phyloP scores from a whole-genome alignment of 2,329 filamentous ascomycete genomes.

The Ascochyta pisi region DNA sequence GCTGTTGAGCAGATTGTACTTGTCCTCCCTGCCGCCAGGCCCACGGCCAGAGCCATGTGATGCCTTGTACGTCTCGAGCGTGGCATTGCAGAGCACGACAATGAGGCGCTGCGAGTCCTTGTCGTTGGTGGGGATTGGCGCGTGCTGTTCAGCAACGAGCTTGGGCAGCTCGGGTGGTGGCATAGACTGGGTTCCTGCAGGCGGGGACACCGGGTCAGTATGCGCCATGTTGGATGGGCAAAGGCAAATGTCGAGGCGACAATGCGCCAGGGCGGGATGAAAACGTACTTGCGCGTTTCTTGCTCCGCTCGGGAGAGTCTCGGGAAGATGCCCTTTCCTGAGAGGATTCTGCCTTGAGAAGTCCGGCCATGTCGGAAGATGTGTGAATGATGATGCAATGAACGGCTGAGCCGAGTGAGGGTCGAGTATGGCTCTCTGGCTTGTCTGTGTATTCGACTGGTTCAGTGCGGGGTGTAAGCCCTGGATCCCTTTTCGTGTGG shows the following conservation, averaged over 20 bases:
- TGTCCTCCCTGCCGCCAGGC: constrained; percentile 79
- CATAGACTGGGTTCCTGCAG: constrained; percentile 78
- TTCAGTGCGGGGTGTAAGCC: constrained; percentile 1
- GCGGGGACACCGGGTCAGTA: constrained; percentile 31
- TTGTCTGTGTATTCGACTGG: background rate
- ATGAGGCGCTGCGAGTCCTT: constrained; percentile 92
- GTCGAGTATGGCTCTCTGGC: background rate
- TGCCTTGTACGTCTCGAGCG: constrained; percentile 95
- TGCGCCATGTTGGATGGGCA: constrained; percentile 21
- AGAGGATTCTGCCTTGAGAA: constrained; percentile 28
- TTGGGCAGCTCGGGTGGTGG: constrained; percentile 90
- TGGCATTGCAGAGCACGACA: constrained; percentile 95
- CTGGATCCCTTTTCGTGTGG: background rate
- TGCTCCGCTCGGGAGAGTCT: constrained; percentile 45
- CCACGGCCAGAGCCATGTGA: constrained; percentile 72
- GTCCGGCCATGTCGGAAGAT: constrained; percentile 26
- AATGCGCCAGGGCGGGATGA: constrained; percentile 7
- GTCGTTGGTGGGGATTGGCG: constrained; percentile 81
- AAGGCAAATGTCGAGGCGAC: constrained; percentile 11
- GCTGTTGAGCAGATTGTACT: constrained; percentile 97
- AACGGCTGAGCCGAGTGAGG: background rate
- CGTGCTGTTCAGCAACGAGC: constrained; percentile 90
- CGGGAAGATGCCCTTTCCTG: constrained; percentile 34
- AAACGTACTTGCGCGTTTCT: constrained; percentile 48
- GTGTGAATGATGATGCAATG: constrained; percentile 1